Evolutionary conservation across 176 grass and related monocot genomes (phyloP).

Genomic region (Aegilops umbellulata): DNA sequence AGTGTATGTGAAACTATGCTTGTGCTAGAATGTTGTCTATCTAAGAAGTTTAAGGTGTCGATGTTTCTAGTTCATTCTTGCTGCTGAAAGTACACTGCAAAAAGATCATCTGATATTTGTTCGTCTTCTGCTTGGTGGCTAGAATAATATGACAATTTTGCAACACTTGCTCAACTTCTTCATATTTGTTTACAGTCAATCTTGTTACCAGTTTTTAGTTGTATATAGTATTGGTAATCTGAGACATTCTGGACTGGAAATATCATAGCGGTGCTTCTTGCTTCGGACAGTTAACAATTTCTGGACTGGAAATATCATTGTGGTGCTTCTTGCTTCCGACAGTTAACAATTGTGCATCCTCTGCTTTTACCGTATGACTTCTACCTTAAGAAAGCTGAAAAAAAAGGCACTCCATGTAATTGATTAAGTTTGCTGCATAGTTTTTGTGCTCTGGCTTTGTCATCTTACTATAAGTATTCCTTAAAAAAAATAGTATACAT

Average conservation of each 20-base stretch:
- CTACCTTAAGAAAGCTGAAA: neutral
- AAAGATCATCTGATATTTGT: constrained; percentile 2
- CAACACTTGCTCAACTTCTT: constrained; percentile 11
- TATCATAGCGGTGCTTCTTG: neutral
- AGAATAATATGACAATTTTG: constrained; percentile 19
- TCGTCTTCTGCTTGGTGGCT: neutral
- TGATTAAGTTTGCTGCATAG: neutral
- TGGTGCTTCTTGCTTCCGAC: neutral
- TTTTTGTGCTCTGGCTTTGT: neutral
- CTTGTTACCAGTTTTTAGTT: neutral
- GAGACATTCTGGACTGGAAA: neutral
- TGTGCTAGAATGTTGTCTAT: constrained; percentile 26
- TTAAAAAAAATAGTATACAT: neutral
- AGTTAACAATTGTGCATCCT: neutral
- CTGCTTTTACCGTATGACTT: neutral
- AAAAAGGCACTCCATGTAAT: neutral
- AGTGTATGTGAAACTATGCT: neutral
- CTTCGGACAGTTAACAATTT: neutral
- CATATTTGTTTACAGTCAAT: constrained; percentile 6
- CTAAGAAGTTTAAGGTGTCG: neutral
- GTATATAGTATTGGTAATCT: too few relatives aligned
- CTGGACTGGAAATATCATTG: neutral
- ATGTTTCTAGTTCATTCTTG: constrained; percentile 19
- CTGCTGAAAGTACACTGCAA: neutral
- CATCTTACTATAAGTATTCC: neutral